Evolutionary conservation across 2,329 filamentous ascomycete species (phyloP).

Genomic region (Talaromyces amestolkiae): DNA sequence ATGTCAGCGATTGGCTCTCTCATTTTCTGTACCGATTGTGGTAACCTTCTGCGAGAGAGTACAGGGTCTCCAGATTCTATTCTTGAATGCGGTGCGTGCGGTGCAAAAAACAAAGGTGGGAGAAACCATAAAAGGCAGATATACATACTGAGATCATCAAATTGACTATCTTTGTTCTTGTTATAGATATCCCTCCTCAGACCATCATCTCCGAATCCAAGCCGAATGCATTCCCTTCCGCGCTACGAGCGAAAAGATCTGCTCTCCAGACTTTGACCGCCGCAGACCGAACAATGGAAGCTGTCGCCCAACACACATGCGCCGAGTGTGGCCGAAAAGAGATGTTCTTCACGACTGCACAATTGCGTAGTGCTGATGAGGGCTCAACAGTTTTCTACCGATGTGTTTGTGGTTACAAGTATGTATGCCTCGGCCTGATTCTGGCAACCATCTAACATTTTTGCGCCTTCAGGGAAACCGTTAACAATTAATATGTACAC

Average conservation of each 20-base stretch:
- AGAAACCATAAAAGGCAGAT: conserved; percentile 3
- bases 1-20: conserved; percentile 91
- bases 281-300: conserved; percentile 73
- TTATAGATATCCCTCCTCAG: conserved; percentile 69
- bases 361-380: conserved; percentile 90
- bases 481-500: conserved; percentile 33
- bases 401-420: conserved; percentile 85
- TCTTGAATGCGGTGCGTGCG: conserved; percentile 81
- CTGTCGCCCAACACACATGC: conserved; percentile 67
- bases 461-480: conserved; percentile 31
- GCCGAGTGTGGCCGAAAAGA: conserved; percentile 76
- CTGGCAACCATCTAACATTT: conserved; percentile 10
- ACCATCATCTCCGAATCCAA: conserved; percentile 81
- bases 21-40: conserved; percentile 90
- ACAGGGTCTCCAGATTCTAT: conserved; percentile 73
- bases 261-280: conserved; percentile 77
- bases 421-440: conserved; percentile 34
- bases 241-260: conserved; percentile 82
- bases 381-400: conserved; percentile 88
- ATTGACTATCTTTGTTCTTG: neutral
- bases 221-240: conserved; percentile 82
- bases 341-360: conserved; percentile 80
- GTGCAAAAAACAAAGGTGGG: conserved; percentile 76
- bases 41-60: conserved; percentile 80
- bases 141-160: neutral